Conservation (phyloP, 305 asterid genomes). For the Fraxinus sp. region DNA sequence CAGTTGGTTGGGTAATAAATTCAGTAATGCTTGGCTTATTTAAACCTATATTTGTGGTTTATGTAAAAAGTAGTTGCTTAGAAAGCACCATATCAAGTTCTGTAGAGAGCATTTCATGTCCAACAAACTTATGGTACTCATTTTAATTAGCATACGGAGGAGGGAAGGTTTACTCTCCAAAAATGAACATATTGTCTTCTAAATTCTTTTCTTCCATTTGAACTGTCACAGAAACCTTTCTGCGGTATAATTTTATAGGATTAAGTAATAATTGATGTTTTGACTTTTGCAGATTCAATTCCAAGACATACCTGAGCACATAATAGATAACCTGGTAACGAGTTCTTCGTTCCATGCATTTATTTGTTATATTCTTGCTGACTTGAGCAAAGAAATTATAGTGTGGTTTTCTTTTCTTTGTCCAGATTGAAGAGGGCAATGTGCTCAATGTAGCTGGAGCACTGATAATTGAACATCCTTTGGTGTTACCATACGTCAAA, state of each 20-base stretch:
- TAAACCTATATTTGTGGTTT: neutral
- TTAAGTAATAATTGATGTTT: constrained; percentile 2
- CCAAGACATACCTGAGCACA: constrained; percentile 68
- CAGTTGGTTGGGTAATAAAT: neutral
- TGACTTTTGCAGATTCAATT: constrained; percentile 68
- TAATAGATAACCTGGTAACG: constrained; percentile 67
- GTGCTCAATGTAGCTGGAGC: constrained; percentile 95
- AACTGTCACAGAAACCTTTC: neutral
- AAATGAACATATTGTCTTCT: neutral
- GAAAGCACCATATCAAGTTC: neutral
- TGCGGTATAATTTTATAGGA: neutral
- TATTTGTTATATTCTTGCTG: neutral
- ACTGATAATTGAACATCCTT: constrained; percentile 85
- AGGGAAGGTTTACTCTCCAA: neutral
- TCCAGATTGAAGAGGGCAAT: constrained; percentile 73
- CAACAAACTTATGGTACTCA: neutral
- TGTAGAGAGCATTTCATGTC: neutral
- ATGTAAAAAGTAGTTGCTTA: neutral
- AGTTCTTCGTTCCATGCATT: neutral
- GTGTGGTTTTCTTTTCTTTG: constrained; percentile 14
- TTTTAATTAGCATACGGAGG: neutral
- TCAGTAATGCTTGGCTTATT: neutral
- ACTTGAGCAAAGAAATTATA: neutral
- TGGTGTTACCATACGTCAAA: constrained; percentile 69
- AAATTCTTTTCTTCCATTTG: neutral